Base-by-base conservation (phyloP, 1,284 basidiomycete genomes). In the Ustilago sp. region DNA sequence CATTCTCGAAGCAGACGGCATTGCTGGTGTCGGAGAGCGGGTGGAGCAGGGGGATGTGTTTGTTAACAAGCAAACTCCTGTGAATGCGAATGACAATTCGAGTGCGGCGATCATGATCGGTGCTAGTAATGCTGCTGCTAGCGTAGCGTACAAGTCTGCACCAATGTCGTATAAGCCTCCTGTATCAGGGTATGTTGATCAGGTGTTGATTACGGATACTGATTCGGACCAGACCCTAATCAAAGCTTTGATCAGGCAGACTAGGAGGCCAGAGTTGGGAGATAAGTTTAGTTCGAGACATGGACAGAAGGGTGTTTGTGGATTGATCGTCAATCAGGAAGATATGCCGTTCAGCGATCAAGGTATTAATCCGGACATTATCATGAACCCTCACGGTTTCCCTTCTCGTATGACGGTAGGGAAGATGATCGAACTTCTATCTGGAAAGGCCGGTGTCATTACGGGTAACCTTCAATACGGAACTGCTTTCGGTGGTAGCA, bases 341-440 rank as follows among this genome's bases (percentile, higher is more conserved):
- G 97, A 99, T 87, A 93, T 99, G 94, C 97, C 97, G 4, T 99
- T 99, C 89, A 98, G 95, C 83, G 96, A 99, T 87, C 92, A 93
- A 83, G 97, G 97, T 35, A 96, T 98, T 80, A 92, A 91, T 84
- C 95, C 85, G 91, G 97, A 99, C 87, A 94, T 96, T 23, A 98
- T 99, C 88, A 99, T 99, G 96, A 99, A 99, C 86, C 97, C 97
- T 3, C 97, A 99, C 87, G 97, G 97, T 83, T 99, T 99, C 90
- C 97, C 97, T 2, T 97, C 94, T 64, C 94, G 97, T 62, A 99
- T 99, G 96, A 80, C 97, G 38, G 97, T 99, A 45, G 97, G 97
- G 53, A 99, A 99, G 88, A 99, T 99, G 97, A 97, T 99, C 67
- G 97, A 99, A 87, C 89, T 98, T 31, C 88, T 99, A 23, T 93